Base-by-base conservation (phyloP, 192 early-diverging fungal genomes). In the Backusella parvicylindrica region DNA sequence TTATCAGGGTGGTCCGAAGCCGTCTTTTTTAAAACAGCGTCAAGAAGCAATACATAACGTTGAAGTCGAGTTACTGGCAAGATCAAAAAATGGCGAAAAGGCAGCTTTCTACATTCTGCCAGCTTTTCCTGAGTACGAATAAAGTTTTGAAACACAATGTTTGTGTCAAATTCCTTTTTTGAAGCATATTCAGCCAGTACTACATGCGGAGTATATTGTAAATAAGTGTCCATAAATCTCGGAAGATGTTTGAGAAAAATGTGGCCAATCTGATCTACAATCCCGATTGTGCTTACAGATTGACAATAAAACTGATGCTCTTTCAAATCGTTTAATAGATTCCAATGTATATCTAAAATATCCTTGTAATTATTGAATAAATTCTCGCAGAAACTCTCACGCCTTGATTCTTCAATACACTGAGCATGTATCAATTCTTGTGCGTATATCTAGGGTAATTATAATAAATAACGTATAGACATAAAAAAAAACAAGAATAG, bases 231-330 rank as follows among this genome's bases (percentile, higher is more conserved):
- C 43, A 79, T 81, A 63, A 96, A 91, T 73, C 86, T 81, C 35
- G 84, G 74, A 0, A 92, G 84, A 74, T 91, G 85, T 43, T 82
- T 65, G 16, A 93, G 73, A 41, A 98, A 88, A 35, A 96, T 87
- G 70, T 97, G 94, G 37, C 96, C 96, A 33, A 98, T 86, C 75
- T 86, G 81, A 75, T 92, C 88, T 21, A 97, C 92, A 6, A 97
- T 77, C 3, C 75, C 84, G 71, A 89, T 85, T n/a, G 92, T 91
- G 2, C 94, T 77, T 40, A 85, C 82, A 47, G 77, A 81, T 79
- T 92, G 84, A 65, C 90, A 83, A 3, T 21, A 16, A 38, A 37
- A 40, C 71, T 94, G 93, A 26, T 92, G 84, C 30, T 73, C 76
- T 53, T 81, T 77, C 35, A 94, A 70, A 12, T 82, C 88, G 28